Conservation (phyloP, 306 rosid genomes). For the Pterocarpus santalinus region DNA sequence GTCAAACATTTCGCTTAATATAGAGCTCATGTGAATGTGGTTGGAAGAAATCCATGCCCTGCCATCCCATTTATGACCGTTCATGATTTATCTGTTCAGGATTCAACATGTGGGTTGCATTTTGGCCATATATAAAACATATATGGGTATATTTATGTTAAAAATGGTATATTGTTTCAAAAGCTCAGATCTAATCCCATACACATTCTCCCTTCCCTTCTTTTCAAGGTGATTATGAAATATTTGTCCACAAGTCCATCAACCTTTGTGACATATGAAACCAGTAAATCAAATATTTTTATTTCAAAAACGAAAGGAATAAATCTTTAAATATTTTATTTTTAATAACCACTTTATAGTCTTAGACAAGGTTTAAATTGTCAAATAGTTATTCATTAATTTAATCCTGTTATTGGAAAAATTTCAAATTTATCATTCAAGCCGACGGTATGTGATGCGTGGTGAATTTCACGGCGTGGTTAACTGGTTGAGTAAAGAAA, state of each 20-base stretch:
- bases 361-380: not conserved
- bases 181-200: not conserved
- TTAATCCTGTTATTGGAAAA: not conserved
- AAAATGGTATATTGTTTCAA: not conserved
- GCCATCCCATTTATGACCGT: slow-evolving; percentile 6
- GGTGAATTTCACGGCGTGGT: not conserved
- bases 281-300: not conserved
- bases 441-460: not conserved
- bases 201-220: not conserved
- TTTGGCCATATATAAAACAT: not conserved
- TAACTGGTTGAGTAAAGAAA: not conserved
- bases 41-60: slow-evolving; percentile 11
- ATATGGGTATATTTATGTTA: not conserved
- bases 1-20: slow-evolving; percentile 7
- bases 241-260: not conserved
- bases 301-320: not conserved
- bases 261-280: not conserved
- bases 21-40: slow-evolving; percentile 20
- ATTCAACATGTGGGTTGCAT: slow-evolving; percentile 14
- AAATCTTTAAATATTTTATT: not conserved
- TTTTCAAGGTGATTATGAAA: not conserved
- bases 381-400: not conserved
- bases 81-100: not conserved
- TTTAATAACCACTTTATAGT: not conserved
- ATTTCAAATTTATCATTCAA: not conserved